Conservation (phyloP, 306 rosid genomes). For the Quercus parvula region DNA sequence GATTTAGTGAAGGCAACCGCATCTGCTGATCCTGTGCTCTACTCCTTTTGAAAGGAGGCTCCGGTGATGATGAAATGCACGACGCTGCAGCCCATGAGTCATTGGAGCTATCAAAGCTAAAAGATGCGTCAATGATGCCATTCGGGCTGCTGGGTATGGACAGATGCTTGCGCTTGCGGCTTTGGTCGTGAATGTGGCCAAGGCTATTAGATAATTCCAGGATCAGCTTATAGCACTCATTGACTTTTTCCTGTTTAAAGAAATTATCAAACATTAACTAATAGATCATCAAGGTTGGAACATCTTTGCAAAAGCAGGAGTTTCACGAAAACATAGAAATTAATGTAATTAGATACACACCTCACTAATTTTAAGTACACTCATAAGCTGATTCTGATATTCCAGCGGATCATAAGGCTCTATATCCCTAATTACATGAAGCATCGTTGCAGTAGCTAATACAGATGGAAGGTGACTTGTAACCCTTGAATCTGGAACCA, state of each 20-base stretch:
- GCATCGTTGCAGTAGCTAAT: constrained; percentile 82
- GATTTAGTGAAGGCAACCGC: constrained; percentile 47
- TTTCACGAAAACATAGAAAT: not conserved
- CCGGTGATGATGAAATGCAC: constrained; percentile 36
- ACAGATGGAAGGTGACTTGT: constrained; percentile 69
- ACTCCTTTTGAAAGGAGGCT: constrained; percentile 53
- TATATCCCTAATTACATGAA: constrained; percentile 67
- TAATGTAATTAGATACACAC: constrained; percentile 36
- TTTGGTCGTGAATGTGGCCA: constrained; percentile 29
- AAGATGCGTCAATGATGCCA: constrained; percentile 57
- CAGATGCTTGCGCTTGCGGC: constrained; percentile 45
- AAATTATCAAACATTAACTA: constrained; percentile 10
- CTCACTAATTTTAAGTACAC: constrained; percentile 70
- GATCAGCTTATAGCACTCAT: constrained; percentile 64
- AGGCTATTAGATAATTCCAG: constrained; percentile 31
- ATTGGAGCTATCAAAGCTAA: constrained; percentile 61
- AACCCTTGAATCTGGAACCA: constrained; percentile 56
- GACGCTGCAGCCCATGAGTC: constrained; percentile 60
- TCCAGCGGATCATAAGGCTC: constrained; percentile 55
- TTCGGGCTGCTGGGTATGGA: constrained; percentile 54
- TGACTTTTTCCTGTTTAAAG: constrained; percentile 57
- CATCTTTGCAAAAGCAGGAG: constrained; percentile 1
- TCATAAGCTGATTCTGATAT: constrained; percentile 65
- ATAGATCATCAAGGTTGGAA: constrained; percentile 8
- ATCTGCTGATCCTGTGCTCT: constrained; percentile 65